These are phyloP conservation scores for Mikania micrantha DNA, from an alignment of 129 eudicot species.

Conservation along the genomic window DNA sequence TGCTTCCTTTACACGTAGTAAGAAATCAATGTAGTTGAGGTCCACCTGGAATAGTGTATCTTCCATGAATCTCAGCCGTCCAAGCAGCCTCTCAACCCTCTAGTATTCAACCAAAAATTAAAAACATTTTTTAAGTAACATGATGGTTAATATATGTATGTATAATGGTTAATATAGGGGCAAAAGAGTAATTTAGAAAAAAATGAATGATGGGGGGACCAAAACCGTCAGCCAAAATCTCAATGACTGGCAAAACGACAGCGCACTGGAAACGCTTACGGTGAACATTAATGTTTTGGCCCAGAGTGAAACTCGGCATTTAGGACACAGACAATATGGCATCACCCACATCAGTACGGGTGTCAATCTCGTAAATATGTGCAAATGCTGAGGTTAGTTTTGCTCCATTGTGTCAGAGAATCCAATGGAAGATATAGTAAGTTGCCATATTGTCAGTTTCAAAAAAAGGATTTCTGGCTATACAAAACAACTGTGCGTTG, in stretches of 20 bases:
- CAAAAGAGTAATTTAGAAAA: background rate
- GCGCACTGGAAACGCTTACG: slow-evolving; percentile 19
- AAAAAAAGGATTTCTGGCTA: background rate
- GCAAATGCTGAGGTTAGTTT: slow-evolving; percentile 30
- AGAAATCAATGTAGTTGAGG: slow-evolving; percentile 60
- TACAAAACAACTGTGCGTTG: background rate
- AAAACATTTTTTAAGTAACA: too few relatives aligned
- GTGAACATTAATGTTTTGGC: slow-evolving; percentile 30
- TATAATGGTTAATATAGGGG: background rate
- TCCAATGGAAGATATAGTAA: slow-evolving; percentile 79
- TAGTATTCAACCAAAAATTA: background rate
- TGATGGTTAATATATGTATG: too few relatives aligned
- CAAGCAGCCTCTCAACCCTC: slow-evolving; percentile 54
- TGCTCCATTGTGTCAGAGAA: slow-evolving; percentile 66
- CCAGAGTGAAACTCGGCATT: slow-evolving; percentile 18
- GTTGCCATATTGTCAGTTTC: slow-evolving; percentile 48
- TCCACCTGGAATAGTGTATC: slow-evolving; percentile 50
- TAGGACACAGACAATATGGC: slow-evolving; percentile 29
- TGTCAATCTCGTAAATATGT: slow-evolving; percentile 52
- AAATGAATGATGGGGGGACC: slow-evolving; percentile 45
- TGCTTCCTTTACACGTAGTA: slow-evolving; percentile 63
- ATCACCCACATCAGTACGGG: slow-evolving; percentile 31
- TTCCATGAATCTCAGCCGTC: slow-evolving; percentile 43
- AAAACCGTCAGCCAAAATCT: slow-evolving; percentile 48
- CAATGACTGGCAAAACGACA: slow-evolving; percentile 48